Conservation (phyloP, 805 yeast genomes). For the Blastobotrys muscicola region DNA sequence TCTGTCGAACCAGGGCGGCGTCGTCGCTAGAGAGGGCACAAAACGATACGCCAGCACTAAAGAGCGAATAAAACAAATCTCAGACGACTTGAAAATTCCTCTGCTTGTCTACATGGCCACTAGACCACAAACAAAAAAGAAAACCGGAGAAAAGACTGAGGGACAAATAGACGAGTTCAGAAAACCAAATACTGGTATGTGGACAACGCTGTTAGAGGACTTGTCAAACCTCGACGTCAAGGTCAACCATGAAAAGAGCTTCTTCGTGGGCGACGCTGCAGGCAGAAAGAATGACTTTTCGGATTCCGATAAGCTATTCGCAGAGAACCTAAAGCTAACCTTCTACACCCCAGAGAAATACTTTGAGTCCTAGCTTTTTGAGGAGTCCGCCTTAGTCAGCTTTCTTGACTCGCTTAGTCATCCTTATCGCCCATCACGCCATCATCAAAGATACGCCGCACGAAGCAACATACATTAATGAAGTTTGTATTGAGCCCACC, state of each 20-base stretch:
- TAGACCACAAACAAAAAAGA: conserved; percentile 35
- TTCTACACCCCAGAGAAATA: conserved; percentile 69
- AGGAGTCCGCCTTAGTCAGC: too few species aligned
- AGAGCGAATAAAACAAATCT: conserved; percentile 21
- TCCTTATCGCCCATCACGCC: conserved; percentile 12
- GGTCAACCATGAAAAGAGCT: conserved; percentile 29
- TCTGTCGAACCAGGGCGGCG: conserved; percentile 81
- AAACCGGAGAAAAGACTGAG: conserved; percentile 1
- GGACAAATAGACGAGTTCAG: conserved; percentile 27
- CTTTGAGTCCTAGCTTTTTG: conserved; percentile 24
- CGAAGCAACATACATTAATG: too few species aligned
- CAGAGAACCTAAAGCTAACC: conserved; percentile 41
- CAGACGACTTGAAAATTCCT: conserved; percentile 22
- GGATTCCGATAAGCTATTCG: conserved; percentile 68
- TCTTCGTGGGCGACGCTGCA: conserved; percentile 95
- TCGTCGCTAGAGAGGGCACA: conserved; percentile 31
- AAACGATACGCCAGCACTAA: conserved; percentile 30
- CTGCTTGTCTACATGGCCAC: conserved; percentile 57
- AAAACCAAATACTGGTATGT: conserved; percentile 78
- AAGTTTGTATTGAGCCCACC: too few species aligned
- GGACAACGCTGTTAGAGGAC: conserved; percentile 42
- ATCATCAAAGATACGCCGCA: neutral
- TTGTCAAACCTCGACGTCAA: conserved; percentile 31
- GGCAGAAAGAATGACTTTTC: conserved; percentile 74
- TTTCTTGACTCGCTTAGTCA: conserved; percentile 1